A percentile compares a stretch with the other conserved stretches of the same genome.
phyloP scores from a whole-genome alignment of 2,329 filamentous ascomycete genomes.

The Emmonsia crescens region DNA sequence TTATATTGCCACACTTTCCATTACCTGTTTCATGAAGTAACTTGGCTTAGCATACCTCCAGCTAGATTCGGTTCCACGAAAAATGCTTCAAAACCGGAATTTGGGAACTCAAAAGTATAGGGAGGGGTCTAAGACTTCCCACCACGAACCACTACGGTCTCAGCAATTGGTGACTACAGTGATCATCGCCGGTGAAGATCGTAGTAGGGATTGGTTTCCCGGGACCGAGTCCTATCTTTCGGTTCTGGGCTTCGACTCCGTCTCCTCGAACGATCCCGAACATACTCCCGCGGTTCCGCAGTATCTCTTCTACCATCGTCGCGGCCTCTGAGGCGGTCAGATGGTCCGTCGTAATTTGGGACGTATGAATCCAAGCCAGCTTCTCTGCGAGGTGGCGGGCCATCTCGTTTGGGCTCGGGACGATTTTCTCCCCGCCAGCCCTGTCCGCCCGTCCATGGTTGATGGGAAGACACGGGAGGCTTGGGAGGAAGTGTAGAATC shows the following conservation, averaged over 20 bases:
- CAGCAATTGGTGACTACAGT: neutral
- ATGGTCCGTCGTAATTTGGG: slow-evolving; percentile 21
- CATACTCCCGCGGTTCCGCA: slow-evolving; percentile 17
- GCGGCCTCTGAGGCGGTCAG: slow-evolving; percentile 18
- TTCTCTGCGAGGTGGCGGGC: slow-evolving; percentile 16
- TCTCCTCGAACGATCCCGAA: slow-evolving; percentile 19
- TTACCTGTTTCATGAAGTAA: neutral
- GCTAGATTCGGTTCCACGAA: neutral
- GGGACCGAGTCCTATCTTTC: slow-evolving; percentile 17
- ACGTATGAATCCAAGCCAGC: slow-evolving; percentile 28
- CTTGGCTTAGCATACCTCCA: neutral
- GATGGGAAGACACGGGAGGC: slow-evolving; percentile 24
- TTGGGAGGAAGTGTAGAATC: slow-evolving; percentile 29
- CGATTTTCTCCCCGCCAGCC: slow-evolving; percentile 20
- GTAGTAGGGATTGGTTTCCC: slow-evolving; percentile 12
- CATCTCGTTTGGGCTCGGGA: slow-evolving; percentile 23
- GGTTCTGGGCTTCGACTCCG: slow-evolving; percentile 27
- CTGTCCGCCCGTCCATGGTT: slow-evolving; percentile 19
- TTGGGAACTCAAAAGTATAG: neutral
- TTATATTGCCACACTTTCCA: neutral
- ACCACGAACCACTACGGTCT: neutral
- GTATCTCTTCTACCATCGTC: slow-evolving; percentile 15
- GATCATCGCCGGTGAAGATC: slow-evolving; percentile 17
- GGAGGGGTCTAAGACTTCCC: neutral
- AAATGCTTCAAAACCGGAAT: neutral